phyloP scores from a whole-genome alignment of 495 filamentous ascomycete genomes.

The Aspergillus cavernicola region DNA sequence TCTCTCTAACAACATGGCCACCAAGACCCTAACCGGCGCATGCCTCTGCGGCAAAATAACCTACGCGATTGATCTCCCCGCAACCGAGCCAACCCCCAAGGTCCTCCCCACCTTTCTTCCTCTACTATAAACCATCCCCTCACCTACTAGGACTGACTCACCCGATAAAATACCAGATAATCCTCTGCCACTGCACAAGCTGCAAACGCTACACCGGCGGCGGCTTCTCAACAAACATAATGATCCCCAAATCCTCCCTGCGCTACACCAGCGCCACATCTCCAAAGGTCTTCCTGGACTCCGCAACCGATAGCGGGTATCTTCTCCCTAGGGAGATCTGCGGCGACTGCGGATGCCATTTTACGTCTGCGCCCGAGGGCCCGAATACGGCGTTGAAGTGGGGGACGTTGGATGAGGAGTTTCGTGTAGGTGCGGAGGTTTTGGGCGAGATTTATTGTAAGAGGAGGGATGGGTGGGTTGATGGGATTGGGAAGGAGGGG shows the following conservation, averaged over 20 bases:
- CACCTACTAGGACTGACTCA: too few species aligned
- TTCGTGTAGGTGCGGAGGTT: slow-evolving; percentile 9
- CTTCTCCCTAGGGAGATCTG: slow-evolving; percentile 22
- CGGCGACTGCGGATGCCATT: slow-evolving; percentile 24
- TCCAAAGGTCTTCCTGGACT: slow-evolving; percentile 22
- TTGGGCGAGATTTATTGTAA: slow-evolving; percentile 21
- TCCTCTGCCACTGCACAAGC: slow-evolving; percentile 31
- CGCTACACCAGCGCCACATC: slow-evolving; percentile 16
- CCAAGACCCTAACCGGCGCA: slow-evolving; percentile 17
- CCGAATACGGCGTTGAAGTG: slow-evolving; percentile 18
- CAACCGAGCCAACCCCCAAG: slow-evolving; percentile 17
- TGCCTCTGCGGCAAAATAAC: slow-evolving; percentile 27
- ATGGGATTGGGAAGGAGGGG: slow-evolving; percentile 3
- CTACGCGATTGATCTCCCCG: slow-evolving; percentile 24
- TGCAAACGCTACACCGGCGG: slow-evolving; percentile 32
- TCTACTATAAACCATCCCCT: background rate
- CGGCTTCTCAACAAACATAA: slow-evolving; percentile 26
- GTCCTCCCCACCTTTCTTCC: slow-evolving; percentile 7
- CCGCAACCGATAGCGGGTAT: slow-evolving; percentile 11
- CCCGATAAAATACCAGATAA: slow-evolving; percentile 13
- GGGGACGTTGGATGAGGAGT: slow-evolving; percentile 27
- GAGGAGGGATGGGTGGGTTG: slow-evolving; percentile 25
- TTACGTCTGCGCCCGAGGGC: slow-evolving; percentile 14
- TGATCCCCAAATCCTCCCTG: slow-evolving; percentile 16
- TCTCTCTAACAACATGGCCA: slow-evolving; percentile 15